Evolutionary conservation across 2,329 filamentous ascomycete genomes (phyloP).

Genomic region (Helminthosporium solani): DNA sequence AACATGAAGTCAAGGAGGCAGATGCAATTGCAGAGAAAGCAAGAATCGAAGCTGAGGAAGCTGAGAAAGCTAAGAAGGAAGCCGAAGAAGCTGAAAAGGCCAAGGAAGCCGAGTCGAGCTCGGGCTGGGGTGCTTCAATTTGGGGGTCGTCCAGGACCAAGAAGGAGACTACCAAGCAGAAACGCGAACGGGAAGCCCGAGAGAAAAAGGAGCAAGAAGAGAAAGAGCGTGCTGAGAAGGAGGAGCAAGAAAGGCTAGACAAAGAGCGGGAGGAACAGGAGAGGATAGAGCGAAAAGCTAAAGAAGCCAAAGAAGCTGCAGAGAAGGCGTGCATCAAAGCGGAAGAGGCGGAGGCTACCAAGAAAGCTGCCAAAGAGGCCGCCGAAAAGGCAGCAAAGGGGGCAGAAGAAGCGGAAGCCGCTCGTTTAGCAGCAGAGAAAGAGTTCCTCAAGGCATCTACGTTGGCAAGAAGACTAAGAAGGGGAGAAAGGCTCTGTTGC

Average conservation of each 20-base stretch:
- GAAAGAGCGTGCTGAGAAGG: constrained; percentile 36
- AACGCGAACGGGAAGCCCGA: constrained; percentile 25
- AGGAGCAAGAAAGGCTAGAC: constrained; percentile 42
- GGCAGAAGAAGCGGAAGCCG: constrained; percentile 36
- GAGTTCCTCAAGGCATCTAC: constrained; percentile 22
- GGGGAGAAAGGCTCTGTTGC: constrained; percentile 27
- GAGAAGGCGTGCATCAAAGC: constrained; percentile 12
- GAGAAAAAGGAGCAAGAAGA: too few relatives aligned
- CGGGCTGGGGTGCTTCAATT: constrained; percentile 27
- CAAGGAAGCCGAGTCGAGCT: constrained; percentile 33
- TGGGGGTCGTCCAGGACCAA: constrained; percentile 46
- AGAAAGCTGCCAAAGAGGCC: constrained; percentile 23
- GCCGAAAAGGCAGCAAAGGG: constrained; percentile 27
- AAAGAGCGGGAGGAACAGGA: constrained; percentile 34
- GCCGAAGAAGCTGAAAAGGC: constrained; percentile 19
- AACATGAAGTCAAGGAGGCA: constrained; percentile 22
- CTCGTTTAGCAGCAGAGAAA: constrained; percentile 39
- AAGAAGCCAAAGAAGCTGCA: constrained; percentile 24
- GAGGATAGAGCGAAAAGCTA: constrained; percentile 44
- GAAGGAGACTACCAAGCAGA: constrained; percentile 37
- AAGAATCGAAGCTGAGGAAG: constrained; percentile 27
- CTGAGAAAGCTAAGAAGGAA: constrained; percentile 20
- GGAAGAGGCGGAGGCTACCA: constrained; percentile 22
- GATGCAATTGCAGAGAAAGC: constrained; percentile 21
- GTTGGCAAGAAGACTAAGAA: constrained; percentile 39